Base-by-base conservation (phyloP, 2,329 filamentous ascomycete genomes). In the Venturiaceae sp. region DNA sequence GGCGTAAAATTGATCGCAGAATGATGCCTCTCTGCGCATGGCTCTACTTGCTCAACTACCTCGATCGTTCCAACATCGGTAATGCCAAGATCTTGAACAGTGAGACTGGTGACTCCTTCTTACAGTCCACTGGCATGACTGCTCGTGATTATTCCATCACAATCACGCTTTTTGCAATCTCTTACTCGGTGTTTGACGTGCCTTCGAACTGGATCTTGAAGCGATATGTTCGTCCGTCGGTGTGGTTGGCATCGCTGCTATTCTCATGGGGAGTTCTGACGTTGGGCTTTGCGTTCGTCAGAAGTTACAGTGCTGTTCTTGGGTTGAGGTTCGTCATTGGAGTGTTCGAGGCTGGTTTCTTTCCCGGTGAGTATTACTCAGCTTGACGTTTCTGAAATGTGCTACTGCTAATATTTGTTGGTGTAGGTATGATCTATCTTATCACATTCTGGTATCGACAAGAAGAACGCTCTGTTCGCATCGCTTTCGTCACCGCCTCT, bases 11-110 rank as follows among this genome's bases (percentile, higher is more conserved):
- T 19, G 67, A 69, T 37, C 63, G 53, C 37, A 60, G 66, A 39
- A 62, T 69, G 16, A 52, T 69, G n/a, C 67, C 67, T 11, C 67
- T 69, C 32, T 62, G 68, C 11, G 66, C 66, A n/a, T 62, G 62
- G 32, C 46, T 61, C 47, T 64, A 62, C 37, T 55, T 58, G 13
- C 62, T 62, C 52, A 46, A 58, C 2, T 53, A 62, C 7, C 55
- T 63, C 32, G 44, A 50, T 23, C 13, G 44, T 11, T 9, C 21
- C 11, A 50, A 50, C 21, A 50, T 50, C 21, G 44, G 44, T 19
- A 50, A 50, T 50, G 44, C 44, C 11, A 50, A 50, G 21, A 50
- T 50, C 21, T 11, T 16, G 11, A 19, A 19, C 44, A 9, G 11
- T 9, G 44, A 50, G 44, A 19, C 44, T 16, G n/a, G n/a, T n/a